Base-by-base conservation (phyloP, 164 flowering plant species). In the Echeveria elegans region DNA sequence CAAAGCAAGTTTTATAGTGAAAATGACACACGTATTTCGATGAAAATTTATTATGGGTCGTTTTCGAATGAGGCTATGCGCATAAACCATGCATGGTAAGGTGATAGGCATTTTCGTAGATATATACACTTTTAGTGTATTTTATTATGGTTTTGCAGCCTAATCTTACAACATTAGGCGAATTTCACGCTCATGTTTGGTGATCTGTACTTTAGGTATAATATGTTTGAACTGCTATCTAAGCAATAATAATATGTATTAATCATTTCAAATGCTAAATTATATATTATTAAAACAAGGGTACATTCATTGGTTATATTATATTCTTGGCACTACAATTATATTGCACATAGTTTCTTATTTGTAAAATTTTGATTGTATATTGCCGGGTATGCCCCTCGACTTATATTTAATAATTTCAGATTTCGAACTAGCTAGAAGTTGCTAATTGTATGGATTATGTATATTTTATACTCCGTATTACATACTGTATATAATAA, bases 111-210 rank as follows among this genome's bases (percentile, higher is more conserved):
- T 56, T 56, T 56, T 56, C 19, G 16, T 26, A 28, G 19, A 56
- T 28, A 32, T 26, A n/a, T n/a, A n/a, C 61, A 28, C 37, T 32
- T 56, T 26, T 26, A 10, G 19, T 12, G 26, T 53, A 8, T 53
- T 56, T 28, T 4, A 56, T 12, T 12, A 56, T 9, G 32, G 61
- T 21, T 52, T 52, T 52, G 58, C 28, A 52, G 32, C 31, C 61
- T 26, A 56, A n/a, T 28, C 4, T 26, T 56, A 5, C 61, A 14
- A 56, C 61, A 26, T 56, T 26, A 26, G 61, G 61, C 61, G 19
- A 56, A 19, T 56, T 12, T 56, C 61, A 56, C 28, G 61, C 61
- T 56, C 31, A 56, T 26, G 60, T 53, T 53, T 53, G 60, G 60
- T 26, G 30, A 5, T 24, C 9, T 26, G 11, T 24, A 7, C 5